A percentile compares a stretch with the other conserved stretches of the same genome.
Evolutionary conservation across 2,329 filamentous ascomycete genomes (phyloP).

Genomic region (Cladosporium oxysporum): DNA sequence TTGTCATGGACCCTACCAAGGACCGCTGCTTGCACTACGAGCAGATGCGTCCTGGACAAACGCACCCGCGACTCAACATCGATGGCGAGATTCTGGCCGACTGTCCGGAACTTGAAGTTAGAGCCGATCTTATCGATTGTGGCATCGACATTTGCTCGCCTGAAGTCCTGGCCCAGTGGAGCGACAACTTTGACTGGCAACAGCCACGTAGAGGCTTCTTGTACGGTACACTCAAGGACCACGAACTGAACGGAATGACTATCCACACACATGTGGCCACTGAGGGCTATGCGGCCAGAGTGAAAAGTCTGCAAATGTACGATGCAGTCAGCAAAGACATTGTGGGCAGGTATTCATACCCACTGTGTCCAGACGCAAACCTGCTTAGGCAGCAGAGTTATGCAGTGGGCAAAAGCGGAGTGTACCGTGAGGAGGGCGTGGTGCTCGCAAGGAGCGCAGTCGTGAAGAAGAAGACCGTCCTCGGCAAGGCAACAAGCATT

Average conservation of each 20-base stretch:
- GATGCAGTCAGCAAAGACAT: constrained; percentile 85
- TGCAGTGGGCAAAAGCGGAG: constrained; percentile 65
- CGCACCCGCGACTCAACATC: constrained; percentile 63
- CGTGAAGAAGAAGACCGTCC: constrained; percentile 67
- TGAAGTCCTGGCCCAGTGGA: constrained; percentile 91
- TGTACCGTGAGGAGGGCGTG: constrained; percentile 79
- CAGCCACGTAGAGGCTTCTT: constrained; percentile 84
- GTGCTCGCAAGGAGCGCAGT: constrained; percentile 71
- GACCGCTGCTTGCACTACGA: constrained; percentile 91
- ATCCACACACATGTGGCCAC: constrained; percentile 86
- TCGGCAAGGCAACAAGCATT: constrained; percentile 75
- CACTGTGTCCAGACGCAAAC: constrained; percentile 87
- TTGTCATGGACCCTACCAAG: constrained; percentile 78
- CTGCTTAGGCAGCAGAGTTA: constrained; percentile 77
- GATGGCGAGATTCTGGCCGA: constrained; percentile 77
- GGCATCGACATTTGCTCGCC: constrained; percentile 97
- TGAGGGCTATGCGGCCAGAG: constrained; percentile 82
- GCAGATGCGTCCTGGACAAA: constrained; percentile 73
- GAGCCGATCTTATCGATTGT: constrained; percentile 87
- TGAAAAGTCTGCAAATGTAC: constrained; percentile 84
- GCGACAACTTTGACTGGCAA: constrained; percentile 97
- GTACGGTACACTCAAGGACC: constrained; percentile 91
- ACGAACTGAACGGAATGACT: constrained; percentile 95
- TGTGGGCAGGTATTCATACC: constrained; percentile 83
- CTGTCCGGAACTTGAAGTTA: constrained; percentile 75